phyloP scores from a whole-genome alignment of 768 basidiomycete species.

The Termitomyces heimii region DNA sequence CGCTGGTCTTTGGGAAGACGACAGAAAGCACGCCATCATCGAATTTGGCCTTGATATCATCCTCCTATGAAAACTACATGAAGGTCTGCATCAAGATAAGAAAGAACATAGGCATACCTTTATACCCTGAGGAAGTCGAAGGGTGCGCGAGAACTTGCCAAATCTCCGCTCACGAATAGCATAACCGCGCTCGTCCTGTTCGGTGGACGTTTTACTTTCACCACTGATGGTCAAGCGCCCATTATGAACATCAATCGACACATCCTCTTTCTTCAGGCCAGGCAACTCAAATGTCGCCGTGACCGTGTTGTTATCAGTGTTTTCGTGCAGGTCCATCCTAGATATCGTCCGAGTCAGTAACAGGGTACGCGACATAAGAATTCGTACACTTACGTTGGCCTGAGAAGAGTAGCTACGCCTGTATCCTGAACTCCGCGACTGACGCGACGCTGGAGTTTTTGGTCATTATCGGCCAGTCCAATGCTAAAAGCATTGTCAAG shows the following conservation, averaged over 20 bases:
- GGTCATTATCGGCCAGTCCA: background rate
- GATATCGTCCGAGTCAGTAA: background rate
- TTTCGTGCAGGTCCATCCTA: conserved; percentile 46
- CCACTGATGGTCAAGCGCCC: conserved; percentile 42
- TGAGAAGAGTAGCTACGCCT: conserved; percentile 20
- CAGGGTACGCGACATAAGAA: background rate
- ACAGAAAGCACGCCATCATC: too few species aligned
- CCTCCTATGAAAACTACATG: background rate
- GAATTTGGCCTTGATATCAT: too few species aligned
- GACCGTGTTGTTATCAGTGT: conserved; percentile 31
- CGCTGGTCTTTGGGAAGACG: background rate
- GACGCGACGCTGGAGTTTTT: conserved; percentile 7
- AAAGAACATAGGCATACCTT: conserved; percentile 26
- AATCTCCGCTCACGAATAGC: conserved; percentile 40
- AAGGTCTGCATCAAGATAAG: background rate
- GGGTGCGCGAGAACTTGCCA: conserved; percentile 42
- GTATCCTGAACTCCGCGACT: background rate
- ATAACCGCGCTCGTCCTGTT: conserved; percentile 29
- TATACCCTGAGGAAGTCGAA: conserved; percentile 41
- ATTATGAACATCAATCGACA: conserved; percentile 41
- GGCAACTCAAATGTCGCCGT: conserved; percentile 52
- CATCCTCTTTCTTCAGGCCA: conserved; percentile 42
- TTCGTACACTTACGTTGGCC: background rate
- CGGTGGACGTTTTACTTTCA: conserved; percentile 25
- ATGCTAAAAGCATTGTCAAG: conserved; percentile 27